Conservation (phyloP, 163 green algal genomes). For the Chlamydomonas reinhardtii region DNA sequence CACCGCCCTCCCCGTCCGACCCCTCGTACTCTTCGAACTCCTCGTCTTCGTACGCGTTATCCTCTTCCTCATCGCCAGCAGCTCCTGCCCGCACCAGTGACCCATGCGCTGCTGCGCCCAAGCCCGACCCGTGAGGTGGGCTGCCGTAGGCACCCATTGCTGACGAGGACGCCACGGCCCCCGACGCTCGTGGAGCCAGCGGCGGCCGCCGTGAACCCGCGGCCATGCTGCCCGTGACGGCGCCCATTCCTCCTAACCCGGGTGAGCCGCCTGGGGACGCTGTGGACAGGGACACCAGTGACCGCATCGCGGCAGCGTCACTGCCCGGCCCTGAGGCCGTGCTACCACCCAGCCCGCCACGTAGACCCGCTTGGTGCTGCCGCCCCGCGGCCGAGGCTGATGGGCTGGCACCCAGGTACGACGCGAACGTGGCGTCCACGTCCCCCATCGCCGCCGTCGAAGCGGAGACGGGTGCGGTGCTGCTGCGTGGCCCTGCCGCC, state of each 20-base stretch:
- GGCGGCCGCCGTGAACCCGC: too few relatives aligned
- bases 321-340: background rate
- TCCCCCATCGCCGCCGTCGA: background rate
- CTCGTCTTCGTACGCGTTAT: conserved; percentile 21
- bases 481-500: background rate
- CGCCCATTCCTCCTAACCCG: too few relatives aligned
- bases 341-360: background rate
- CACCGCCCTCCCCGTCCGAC: conserved; percentile 12
- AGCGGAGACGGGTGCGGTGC: background rate
- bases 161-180: too few relatives aligned
- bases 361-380: background rate
- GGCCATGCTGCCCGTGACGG: too few relatives aligned
- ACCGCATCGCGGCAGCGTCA: conserved; percentile 1
- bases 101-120: too few relatives aligned
- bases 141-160: too few relatives aligned
- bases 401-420: too few relatives aligned
- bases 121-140: too few relatives aligned
- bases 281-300: background rate
- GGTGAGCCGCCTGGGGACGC: background rate
- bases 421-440: too few relatives aligned
- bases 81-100: too few relatives aligned
- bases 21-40: conserved; percentile 40
- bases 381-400: too few relatives aligned
- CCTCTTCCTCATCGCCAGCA: background rate
- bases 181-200: too few relatives aligned